Evolutionary conservation across 1,284 basidiomycete genomes (phyloP), one percentile per base, ranked within the genome.

Genomic region (Naganishia sp.): DNA sequence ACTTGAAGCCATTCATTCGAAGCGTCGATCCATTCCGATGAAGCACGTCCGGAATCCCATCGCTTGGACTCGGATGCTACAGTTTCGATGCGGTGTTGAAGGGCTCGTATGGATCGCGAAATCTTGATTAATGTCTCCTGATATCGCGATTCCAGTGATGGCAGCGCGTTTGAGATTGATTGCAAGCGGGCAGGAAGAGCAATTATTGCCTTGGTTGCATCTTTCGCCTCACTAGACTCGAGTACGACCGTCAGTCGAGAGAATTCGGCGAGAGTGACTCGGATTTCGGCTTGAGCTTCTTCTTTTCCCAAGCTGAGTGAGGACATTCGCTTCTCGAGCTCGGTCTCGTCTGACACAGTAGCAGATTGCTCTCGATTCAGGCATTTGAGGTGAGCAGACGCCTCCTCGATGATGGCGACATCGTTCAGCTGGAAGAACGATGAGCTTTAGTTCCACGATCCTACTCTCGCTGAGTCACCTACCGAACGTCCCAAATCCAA

Each of bases 401-500:
- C 75, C 49, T 68, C 68, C 54, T 76, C 74, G 64, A 78, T 73
- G 13, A 73, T 70, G 7, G 25, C 43, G 0, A 70, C 66, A 52
- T 77, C 74, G 9, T 68, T 72, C 15, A 77, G 71, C 75, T 77
- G 65, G 16, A 10, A 10, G 28, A 43, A 21, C 2, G 45, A 18
- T 42, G 6, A 36, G 18, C 3, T n/a, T 15, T 25, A 33, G 31
- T 50, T 15, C n/a, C 13, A 31, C 18, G 13, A 28, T 53, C 28
- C 28, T 28, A 53, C 15, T 33, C 50, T 33, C 36, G 9, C 28
- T 7, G 13, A 3, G 13, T 15, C 9, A 18, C 16, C 4, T 59
- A 80, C 78, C 56, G 72, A 72, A 53, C 76, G 70, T 0, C 74
- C 76, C 1, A 79, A 45, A 15, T 72, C 73, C 9, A 76, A 70